These are phyloP conservation scores for Paramecium pentaurelia DNA, from an alignment of 73 alveolate genomes.

Conservation along the genomic window DNA sequence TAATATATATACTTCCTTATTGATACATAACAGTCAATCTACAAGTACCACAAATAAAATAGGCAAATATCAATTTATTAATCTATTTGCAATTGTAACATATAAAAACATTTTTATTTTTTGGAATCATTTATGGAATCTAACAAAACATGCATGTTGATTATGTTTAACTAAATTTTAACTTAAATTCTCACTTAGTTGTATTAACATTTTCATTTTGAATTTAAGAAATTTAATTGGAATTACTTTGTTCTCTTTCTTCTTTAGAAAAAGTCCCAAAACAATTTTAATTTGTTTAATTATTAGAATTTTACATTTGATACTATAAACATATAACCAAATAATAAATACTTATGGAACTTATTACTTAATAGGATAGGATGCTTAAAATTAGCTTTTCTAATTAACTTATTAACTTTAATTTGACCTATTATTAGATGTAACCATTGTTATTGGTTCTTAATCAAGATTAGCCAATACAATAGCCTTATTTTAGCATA, in stretches of 20 bases:
- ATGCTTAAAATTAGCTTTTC: not conserved
- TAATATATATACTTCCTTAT: not conserved
- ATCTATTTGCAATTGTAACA: not conserved
- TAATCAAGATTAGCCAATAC: not conserved
- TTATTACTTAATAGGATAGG: not conserved
- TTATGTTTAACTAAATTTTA: not conserved
- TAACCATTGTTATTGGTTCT: not conserved
- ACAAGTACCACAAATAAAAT: not conserved
- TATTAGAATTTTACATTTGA: not conserved
- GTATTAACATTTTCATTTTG: not conserved
- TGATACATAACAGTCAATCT: not conserved
- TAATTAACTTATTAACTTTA: not conserved
- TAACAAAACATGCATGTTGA: not conserved
- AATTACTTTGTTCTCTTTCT: not conserved
- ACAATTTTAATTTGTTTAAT: not conserved
- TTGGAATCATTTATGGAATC: not conserved
- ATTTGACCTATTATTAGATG: not conserved
- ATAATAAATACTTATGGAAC: not conserved
- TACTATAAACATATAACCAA: not conserved
- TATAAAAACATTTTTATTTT: not conserved
- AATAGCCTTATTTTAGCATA: not conserved
- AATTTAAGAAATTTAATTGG: not conserved
- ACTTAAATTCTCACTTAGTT: not conserved
- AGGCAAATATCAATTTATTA: not conserved
- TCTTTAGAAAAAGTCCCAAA: not conserved